Evolutionary conservation across 306 rosid species (phyloP).

Genomic region (Lablab purpureus): DNA sequence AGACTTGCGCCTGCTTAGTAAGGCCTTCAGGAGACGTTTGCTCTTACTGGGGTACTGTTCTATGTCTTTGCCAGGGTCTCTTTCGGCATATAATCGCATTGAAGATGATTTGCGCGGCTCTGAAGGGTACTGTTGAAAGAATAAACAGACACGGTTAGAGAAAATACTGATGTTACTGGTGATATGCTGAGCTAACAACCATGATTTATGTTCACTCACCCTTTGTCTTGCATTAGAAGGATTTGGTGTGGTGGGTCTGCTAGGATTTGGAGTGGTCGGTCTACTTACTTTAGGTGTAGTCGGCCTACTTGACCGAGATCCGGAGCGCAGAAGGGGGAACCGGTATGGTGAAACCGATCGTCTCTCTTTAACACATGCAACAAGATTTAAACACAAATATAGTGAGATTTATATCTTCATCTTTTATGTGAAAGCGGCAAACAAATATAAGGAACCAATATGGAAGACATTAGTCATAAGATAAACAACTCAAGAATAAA

Average conservation of each 20-base stretch:
- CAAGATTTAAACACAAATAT: slow-evolving; percentile 39
- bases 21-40: slow-evolving; percentile 90
- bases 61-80: slow-evolving; percentile 65
- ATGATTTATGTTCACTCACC: slow-evolving; percentile 47
- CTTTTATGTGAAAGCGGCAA: slow-evolving; percentile 2
- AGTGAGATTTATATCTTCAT: slow-evolving; percentile 28
- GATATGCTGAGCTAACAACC: slow-evolving; percentile 3
- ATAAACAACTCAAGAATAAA: background rate
- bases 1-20: slow-evolving; percentile 96
- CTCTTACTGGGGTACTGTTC: slow-evolving; percentile 94
- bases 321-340: slow-evolving; percentile 93
- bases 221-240: slow-evolving; percentile 71
- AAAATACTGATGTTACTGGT: slow-evolving; percentile 15
- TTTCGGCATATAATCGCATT: slow-evolving; percentile 85
- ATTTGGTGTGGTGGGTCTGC: slow-evolving; percentile 90
- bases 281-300: slow-evolving; percentile 73
- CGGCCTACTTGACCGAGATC: slow-evolving; percentile 82
- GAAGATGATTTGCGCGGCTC: slow-evolving; percentile 95
- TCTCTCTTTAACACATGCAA: slow-evolving; percentile 63
- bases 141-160: slow-evolving; percentile 31
- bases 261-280: slow-evolving; percentile 80
- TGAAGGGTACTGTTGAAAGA: slow-evolving; percentile 74
- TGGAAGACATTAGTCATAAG: slow-evolving; percentile 4
- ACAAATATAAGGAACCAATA: slow-evolving; percentile 7
- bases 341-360: slow-evolving; percentile 89